Evolutionary conservation across 306 rosid genomes (phyloP).

Genomic region (Sindora glabra): DNA sequence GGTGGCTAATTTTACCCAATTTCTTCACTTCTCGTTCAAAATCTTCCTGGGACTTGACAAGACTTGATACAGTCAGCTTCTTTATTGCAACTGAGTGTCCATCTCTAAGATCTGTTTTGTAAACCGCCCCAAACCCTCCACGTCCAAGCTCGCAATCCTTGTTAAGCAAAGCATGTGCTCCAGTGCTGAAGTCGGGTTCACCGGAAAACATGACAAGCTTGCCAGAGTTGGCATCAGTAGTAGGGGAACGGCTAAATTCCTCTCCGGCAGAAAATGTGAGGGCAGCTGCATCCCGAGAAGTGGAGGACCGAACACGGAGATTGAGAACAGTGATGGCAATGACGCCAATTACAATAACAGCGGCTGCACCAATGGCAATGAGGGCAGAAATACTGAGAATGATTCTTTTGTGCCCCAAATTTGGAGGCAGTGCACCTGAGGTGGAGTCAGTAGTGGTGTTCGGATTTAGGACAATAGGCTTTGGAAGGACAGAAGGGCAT

Average conservation of each 20-base stretch:
- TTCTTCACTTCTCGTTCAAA: constrained; percentile 95
- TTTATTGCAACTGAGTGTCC: constrained; percentile 94
- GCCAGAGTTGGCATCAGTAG: constrained; percentile 92
- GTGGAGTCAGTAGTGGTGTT: constrained; percentile 60
- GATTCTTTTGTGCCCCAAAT: constrained; percentile 60
- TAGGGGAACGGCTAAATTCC: constrained; percentile 81
- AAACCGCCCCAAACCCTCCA: constrained; percentile 95
- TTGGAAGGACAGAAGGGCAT: constrained; percentile 83
- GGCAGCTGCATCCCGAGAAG: constrained; percentile 47
- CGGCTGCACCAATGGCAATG: constrained; percentile 97
- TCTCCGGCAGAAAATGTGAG: constrained; percentile 78
- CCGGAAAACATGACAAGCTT: constrained; percentile 99
- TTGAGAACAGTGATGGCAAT: constrained; percentile 89
- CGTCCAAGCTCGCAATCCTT: constrained; percentile 99
- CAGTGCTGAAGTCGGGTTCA: constrained; percentile 88
- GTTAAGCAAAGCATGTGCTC: constrained; percentile 93
- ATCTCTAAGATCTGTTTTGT: constrained; percentile 75
- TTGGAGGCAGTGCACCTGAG: constrained; percentile 44
- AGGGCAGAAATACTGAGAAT: constrained; percentile 97
- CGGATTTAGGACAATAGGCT: constrained; percentile 95
- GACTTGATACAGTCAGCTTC: constrained; percentile 97
- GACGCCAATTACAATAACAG: constrained; percentile 84
- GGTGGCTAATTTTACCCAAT: constrained; percentile 81
- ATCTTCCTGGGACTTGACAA: constrained; percentile 92
- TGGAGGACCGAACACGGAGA: constrained; percentile 65